These are phyloP conservation scores for Xylariaceae sp. DNA, from an alignment of 2,329 filamentous ascomycete genomes.

Conservation along the genomic window DNA sequence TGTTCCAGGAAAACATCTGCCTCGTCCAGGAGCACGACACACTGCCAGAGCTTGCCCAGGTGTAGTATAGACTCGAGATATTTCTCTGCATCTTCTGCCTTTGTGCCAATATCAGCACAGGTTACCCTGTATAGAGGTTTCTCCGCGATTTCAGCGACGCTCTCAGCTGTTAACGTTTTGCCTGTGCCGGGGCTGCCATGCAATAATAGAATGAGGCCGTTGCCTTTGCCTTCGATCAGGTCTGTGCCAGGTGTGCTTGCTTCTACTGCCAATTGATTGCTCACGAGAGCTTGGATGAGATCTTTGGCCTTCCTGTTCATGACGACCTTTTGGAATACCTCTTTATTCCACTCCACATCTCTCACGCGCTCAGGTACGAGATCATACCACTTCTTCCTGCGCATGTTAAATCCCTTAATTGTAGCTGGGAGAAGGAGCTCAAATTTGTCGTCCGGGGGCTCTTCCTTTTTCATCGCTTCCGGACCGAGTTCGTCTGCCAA, in stretches of 20 bases:
- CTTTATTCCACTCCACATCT: constrained; percentile 11
- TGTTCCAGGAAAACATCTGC: constrained; percentile 17
- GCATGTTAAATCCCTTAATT: constrained; percentile 15
- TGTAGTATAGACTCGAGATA: constrained; percentile 11
- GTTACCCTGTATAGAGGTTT: constrained; percentile 14
- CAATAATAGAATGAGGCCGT: constrained; percentile 9
- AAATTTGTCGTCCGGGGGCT: constrained; percentile 12
- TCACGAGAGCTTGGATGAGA: too few species aligned
- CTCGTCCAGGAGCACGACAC: constrained; percentile 18
- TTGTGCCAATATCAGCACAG: constrained; percentile 18
- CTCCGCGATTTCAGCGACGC: constrained; percentile 18
- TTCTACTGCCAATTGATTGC: constrained; percentile 7
- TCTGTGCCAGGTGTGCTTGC: background rate
- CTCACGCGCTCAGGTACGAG: background rate
- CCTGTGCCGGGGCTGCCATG: constrained; percentile 16
- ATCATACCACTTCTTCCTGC: constrained; percentile 18
- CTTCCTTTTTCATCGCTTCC: constrained; percentile 6
- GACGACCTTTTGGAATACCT: constrained; percentile 7
- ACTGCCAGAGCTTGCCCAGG: constrained; percentile 13
- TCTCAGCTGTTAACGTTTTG: constrained; percentile 20
- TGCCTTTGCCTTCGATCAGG: constrained; percentile 15
- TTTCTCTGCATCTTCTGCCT: constrained; percentile 7
- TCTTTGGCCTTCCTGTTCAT: constrained; percentile 8
- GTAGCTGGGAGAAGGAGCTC: constrained; percentile 13
- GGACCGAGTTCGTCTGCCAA: background rate